Evolutionary conservation across 768 basidiomycete species (phyloP).

Genomic region (Mycena pura): DNA sequence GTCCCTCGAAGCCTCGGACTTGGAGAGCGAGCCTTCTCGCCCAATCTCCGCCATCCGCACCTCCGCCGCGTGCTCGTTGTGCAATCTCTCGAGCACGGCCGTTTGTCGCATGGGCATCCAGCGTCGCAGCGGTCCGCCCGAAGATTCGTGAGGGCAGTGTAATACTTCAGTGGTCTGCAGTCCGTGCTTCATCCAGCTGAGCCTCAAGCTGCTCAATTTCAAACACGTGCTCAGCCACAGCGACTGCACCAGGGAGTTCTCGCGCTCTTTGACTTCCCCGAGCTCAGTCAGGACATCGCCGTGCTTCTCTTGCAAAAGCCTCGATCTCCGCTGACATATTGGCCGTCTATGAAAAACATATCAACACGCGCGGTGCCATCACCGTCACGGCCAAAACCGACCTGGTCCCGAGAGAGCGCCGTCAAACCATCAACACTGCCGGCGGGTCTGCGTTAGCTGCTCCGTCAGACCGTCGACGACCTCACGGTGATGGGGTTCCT

Average conservation of each 20-base stretch:
- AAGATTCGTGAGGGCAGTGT: constrained; percentile 79
- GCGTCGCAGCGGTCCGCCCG: constrained; percentile 70
- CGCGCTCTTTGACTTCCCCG: constrained; percentile 62
- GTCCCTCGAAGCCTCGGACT: constrained; percentile 73
- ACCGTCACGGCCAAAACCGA: constrained; percentile 38
- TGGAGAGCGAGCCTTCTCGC: constrained; percentile 74
- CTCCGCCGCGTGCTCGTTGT: constrained; percentile 78
- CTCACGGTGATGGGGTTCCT: constrained; percentile 90
- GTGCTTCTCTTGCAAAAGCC: constrained; percentile 68
- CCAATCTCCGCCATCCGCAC: constrained; percentile 78
- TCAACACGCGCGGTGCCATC: not conserved
- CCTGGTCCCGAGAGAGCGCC: constrained; percentile 85
- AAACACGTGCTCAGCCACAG: constrained; percentile 55
- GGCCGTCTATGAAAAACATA: constrained; percentile 54
- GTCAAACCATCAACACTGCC: constrained; percentile 85
- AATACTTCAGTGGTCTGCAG: constrained; percentile 81
- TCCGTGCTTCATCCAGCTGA: constrained; percentile 54
- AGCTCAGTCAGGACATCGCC: constrained; percentile 57
- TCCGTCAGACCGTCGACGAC: constrained; percentile 72
- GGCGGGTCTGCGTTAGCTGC: constrained; percentile 71
- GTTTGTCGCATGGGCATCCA: constrained; percentile 70
- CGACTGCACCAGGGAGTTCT: constrained; percentile 57
- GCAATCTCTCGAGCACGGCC: constrained; percentile 70
- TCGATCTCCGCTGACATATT: constrained; percentile 92
- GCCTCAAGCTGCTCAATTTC: constrained; percentile 56